Evolutionary conservation across 176 grass and related monocot genomes (phyloP).

Genomic region (Carex pumila): DNA sequence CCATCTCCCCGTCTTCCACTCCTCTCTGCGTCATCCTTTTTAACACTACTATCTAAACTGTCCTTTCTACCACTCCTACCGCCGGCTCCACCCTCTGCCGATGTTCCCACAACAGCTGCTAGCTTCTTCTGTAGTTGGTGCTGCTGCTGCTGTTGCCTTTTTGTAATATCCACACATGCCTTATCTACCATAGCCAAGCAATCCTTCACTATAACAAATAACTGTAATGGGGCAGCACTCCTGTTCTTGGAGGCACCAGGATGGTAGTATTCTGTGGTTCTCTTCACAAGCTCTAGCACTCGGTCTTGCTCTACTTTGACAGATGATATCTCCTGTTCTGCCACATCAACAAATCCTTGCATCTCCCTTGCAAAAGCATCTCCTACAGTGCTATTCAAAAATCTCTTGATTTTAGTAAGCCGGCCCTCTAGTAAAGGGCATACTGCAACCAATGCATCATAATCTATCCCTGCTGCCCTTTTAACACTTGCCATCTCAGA

Average conservation of each 20-base stretch:
- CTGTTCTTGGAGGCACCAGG: constrained; percentile 61
- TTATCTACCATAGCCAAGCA: constrained; percentile 94
- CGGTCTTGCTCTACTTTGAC: constrained; percentile 49
- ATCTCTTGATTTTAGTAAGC: constrained; percentile 47
- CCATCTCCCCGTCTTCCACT: constrained; percentile 34
- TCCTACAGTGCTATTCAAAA: constrained; percentile 45
- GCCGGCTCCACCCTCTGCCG: background rate
- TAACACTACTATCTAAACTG: constrained; percentile 11
- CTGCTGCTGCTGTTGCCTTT: constrained; percentile 58
- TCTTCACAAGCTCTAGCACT: constrained; percentile 70
- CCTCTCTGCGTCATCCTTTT: constrained; percentile 16
- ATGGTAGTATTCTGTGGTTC: constrained; percentile 86
- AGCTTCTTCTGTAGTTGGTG: constrained; percentile 35
- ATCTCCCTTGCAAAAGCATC: constrained; percentile 69
- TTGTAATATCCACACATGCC: constrained; percentile 78
- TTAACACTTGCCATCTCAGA: constrained; percentile 71
- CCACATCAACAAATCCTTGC: constrained; percentile 47
- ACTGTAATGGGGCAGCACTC: constrained; percentile 52
- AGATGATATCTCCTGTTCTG: constrained; percentile 47
- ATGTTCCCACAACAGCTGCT: background rate
- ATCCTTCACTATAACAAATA: constrained; percentile 91
- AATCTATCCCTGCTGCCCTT: constrained; percentile 64
- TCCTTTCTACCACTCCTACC: background rate
- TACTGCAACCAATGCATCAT: constrained; percentile 43
- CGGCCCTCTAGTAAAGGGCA: constrained; percentile 34